Evolutionary conservation across 2,329 filamentous ascomycete genomes (phyloP), one percentile per base, ranked within the genome.

Genomic region (Stemphylium lycopersici): DNA sequence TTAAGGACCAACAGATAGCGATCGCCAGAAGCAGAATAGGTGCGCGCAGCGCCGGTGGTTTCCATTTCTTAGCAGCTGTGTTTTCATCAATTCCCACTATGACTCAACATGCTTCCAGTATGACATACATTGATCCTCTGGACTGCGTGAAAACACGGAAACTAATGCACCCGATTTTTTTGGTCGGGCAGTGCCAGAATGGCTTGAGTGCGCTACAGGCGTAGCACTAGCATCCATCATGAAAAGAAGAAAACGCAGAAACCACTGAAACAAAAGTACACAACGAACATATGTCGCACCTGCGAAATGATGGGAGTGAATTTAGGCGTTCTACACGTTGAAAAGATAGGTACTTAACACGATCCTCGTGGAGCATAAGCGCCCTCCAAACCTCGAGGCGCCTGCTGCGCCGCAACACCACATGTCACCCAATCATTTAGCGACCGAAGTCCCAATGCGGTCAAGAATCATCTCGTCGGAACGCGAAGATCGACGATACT

Each of bases 1-100:
- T 80, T 0, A 86, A 56, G 0, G 49, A 33, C 51, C 63, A 29
- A 31, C 54, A 64, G 6, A 62, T 36, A 0, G 58, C 2, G 5
- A 64, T 58, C 0, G 63, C 55, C 1, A 60, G 3, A 4, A 62
- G 36, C 1, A 72, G 47, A 0, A 62, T 38, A 2, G 49, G 43
- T 0, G 62, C 41, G 5, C 63, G 63, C 12, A 67, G 56, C 4
- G 65, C 62, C 8, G 41, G 22, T 11, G 66, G 63, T 22, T 59
- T 67, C 68, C 68, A 71, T 13, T 4, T 37, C 32, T 32, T 36
- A 10, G 20, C 3, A 13, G 29, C 18, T 41, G 15, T 34, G 3
- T n/a, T 4, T 40, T 32, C 24, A 16, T 39, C 6, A 40, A n/a
- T n/a, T 13, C 34, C 16, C 13, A 22, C 6, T 12, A 2, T 2